Conservation (phyloP, 192 early-diverging fungal species). For the Entomortierella beljakovae region DNA sequence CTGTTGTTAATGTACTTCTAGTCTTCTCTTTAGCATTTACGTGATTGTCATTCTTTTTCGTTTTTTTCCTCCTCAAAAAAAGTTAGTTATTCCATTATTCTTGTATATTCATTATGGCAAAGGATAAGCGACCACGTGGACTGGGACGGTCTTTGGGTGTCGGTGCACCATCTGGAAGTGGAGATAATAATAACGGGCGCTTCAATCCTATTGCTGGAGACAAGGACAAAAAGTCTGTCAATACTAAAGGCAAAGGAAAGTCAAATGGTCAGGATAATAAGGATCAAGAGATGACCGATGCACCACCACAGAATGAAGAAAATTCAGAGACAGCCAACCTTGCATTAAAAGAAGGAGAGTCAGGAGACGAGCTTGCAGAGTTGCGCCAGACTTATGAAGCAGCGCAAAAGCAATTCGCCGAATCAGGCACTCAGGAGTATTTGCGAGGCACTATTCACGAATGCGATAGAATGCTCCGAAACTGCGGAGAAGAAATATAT, state of each 20-base stretch:
- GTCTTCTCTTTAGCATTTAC: not conserved
- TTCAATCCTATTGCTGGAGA: conserved; percentile 24
- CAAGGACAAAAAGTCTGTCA: not conserved
- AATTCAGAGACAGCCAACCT: conserved; percentile 46
- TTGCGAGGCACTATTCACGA: conserved; percentile 66
- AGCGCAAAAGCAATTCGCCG: conserved; percentile 59
- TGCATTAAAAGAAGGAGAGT: conserved; percentile 56
- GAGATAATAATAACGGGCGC: not conserved
- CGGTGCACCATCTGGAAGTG: conserved; percentile 6
- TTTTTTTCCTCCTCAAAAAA: not conserved
- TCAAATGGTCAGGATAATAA: not conserved
- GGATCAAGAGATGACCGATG: conserved; percentile 21
- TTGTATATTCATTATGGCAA: conserved; percentile 36
- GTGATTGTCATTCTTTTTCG: conserved; percentile 4
- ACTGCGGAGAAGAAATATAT: conserved; percentile 55
- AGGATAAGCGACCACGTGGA: conserved; percentile 60
- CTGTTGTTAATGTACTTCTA: no score
- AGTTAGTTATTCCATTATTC: not conserved
- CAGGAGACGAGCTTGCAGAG: conserved; percentile 64
- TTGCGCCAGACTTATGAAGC: conserved; percentile 60
- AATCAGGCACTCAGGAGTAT: conserved; percentile 51
- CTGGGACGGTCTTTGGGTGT: conserved; percentile 47
- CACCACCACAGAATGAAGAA: not conserved
- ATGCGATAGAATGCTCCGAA: conserved; percentile 65
- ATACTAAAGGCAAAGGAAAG: not conserved